Evolutionary conservation across 139 green algal genomes (phyloP).

Genomic region (Spirogloea muscicola): DNA sequence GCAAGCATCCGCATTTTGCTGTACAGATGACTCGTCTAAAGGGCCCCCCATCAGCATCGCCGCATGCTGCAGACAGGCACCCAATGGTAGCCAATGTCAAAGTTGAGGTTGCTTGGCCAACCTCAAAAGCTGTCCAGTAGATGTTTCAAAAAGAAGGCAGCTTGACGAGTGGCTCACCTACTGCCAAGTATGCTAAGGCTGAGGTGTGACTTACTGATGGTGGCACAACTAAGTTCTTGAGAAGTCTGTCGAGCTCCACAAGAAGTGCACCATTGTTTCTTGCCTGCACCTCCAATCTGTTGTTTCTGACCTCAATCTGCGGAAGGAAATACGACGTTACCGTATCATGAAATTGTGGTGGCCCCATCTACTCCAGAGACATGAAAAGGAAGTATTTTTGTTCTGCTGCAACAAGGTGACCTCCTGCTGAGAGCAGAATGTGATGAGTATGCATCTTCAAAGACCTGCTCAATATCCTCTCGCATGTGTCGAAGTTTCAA

Average conservation of each 20-base stretch:
- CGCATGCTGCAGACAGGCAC: not conserved
- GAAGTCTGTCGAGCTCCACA: slow-evolving; percentile 41
- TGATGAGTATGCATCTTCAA: not conserved
- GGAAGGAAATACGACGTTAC: not conserved
- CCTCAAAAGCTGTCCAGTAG: not conserved
- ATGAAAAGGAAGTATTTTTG: too few relatives aligned
- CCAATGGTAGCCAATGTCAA: not conserved
- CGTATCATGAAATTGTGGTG: not conserved
- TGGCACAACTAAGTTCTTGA: slow-evolving; percentile 33
- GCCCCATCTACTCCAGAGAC: not conserved
- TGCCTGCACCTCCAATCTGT: slow-evolving; percentile 45
- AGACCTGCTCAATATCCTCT: slow-evolving; percentile 42
- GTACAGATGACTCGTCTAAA: not conserved
- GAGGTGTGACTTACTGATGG: slow-evolving; percentile 2
- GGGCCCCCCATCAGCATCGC: slow-evolving; percentile 1
- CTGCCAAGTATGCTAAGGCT: not conserved
- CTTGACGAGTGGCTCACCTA: too few relatives aligned
- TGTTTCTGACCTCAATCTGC: slow-evolving; percentile 47
- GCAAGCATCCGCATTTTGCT: not conserved
- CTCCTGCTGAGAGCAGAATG: not conserved
- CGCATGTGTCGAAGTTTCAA: slow-evolving; percentile 50
- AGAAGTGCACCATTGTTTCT: slow-evolving; percentile 41
- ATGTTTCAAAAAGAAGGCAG: not conserved
- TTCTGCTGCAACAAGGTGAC: too few relatives aligned
- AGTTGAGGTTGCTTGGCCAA: not conserved